These are phyloP conservation scores for Chytridiales sp. DNA, from an alignment of 371 early-diverging fungal genomes.

Conservation along the genomic window DNA sequence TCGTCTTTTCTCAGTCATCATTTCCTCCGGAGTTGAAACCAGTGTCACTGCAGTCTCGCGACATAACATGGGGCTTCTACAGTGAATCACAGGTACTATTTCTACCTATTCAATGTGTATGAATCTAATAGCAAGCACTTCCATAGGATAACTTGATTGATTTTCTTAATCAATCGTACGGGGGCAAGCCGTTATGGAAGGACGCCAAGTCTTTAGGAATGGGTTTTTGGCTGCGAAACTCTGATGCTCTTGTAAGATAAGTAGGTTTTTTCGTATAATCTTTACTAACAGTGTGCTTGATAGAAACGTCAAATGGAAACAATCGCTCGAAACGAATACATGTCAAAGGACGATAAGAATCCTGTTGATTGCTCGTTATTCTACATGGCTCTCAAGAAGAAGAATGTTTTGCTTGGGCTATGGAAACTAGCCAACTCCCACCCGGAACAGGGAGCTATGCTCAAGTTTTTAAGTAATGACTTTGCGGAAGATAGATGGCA, in stretches of 20 bases:
- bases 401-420: constrained; percentile 78
- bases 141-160: constrained; percentile 72
- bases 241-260: constrained; percentile 66
- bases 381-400: constrained; percentile 84
- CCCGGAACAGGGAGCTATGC: constrained; percentile 84
- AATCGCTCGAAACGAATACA: constrained; percentile 86
- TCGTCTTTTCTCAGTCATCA: constrained; percentile 58
- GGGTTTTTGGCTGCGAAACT: constrained; percentile 81
- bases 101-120: background rate
- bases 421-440: constrained; percentile 86
- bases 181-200: constrained; percentile 72
- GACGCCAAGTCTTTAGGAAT: constrained; percentile 79
- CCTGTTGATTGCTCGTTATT: constrained; percentile 81
- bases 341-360: constrained; percentile 66
- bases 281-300: background rate
- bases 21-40: constrained; percentile 36
- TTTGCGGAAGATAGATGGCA: constrained; percentile 85
- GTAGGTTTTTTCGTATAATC: background rate
- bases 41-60: constrained; percentile 60
- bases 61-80: constrained; percentile 83
- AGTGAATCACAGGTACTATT: constrained; percentile 76
- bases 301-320: constrained; percentile 68
- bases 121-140: too few species aligned
- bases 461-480: constrained; percentile 85
- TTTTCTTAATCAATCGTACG: constrained; percentile 56